Conservation (phyloP, 768 basidiomycete species). For the Boletus eberwhitei region DNA sequence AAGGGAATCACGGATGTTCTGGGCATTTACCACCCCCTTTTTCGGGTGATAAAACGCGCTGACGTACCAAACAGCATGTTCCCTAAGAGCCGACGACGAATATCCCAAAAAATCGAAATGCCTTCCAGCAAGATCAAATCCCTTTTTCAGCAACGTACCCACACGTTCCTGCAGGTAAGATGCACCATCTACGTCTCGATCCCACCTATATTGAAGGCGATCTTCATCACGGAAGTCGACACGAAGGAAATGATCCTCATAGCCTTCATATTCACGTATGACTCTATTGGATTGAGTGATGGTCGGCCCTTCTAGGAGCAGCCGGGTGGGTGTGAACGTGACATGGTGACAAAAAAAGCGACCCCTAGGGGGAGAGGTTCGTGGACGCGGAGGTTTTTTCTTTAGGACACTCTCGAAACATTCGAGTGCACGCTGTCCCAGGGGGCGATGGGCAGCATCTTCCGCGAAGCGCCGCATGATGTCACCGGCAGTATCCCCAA, state of each 20-base stretch:
- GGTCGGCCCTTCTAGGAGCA: slow-evolving; percentile 75
- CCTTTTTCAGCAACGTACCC: slow-evolving; percentile 53
- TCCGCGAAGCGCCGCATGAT: slow-evolving; percentile 56
- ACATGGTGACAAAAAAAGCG: slow-evolving; percentile 70
- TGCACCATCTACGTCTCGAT: slow-evolving; percentile 57
- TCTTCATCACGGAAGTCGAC: slow-evolving; percentile 88
- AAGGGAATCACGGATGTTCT: slow-evolving; percentile 55
- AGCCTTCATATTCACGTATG: slow-evolving; percentile 61
- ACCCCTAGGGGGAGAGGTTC: slow-evolving; percentile 29
- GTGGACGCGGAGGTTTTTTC: slow-evolving; percentile 14
- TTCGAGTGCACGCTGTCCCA: slow-evolving; percentile 38
- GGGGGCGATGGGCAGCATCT: slow-evolving; percentile 42
- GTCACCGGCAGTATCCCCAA: slow-evolving; percentile 39
- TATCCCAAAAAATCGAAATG: slow-evolving; percentile 80
- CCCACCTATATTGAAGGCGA: slow-evolving; percentile 68
- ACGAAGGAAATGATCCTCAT: slow-evolving; percentile 69
- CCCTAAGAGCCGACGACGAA: slow-evolving; percentile 71
- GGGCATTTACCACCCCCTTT: slow-evolving; percentile 48
- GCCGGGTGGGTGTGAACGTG: slow-evolving; percentile 71
- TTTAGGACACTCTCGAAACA: slow-evolving; percentile 45
- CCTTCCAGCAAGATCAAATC: slow-evolving; percentile 69
- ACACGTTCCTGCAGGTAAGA: slow-evolving; percentile 58
- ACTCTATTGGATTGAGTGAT: slow-evolving; percentile 76
- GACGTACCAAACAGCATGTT: slow-evolving; percentile 84
- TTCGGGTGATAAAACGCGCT: slow-evolving; percentile 51